Evolutionary conservation across 2,329 filamentous ascomycete genomes (phyloP).

Genomic region (Akanthomyces dipterigenus): DNA sequence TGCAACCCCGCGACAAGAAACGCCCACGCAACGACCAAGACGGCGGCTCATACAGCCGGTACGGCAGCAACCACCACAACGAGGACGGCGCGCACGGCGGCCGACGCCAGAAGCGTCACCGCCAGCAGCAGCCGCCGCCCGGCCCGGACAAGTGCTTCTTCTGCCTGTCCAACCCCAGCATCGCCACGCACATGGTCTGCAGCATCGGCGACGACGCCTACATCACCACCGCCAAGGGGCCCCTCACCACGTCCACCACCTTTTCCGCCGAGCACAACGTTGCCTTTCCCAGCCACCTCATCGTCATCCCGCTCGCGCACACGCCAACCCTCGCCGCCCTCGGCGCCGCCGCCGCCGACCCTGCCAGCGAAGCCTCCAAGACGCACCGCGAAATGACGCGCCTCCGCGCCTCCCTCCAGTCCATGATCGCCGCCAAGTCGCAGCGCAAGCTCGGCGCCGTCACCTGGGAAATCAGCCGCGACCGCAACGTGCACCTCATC

Average conservation of each 20-base stretch:
- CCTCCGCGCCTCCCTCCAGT: constrained; percentile 70
- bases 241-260: constrained; percentile 64
- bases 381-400: constrained; percentile 76
- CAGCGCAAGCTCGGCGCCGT: constrained; percentile 66
- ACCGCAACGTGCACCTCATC: constrained; percentile 76
- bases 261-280: constrained; percentile 64
- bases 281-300: constrained; percentile 73
- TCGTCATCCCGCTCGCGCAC: constrained; percentile 86
- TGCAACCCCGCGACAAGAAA: constrained; percentile 52
- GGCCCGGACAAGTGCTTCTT: constrained; percentile 86
- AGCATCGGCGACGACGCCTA: constrained; percentile 85
- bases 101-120: constrained; percentile 39
- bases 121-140: constrained; percentile 48
- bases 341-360: constrained; percentile 34
- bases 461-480: constrained; percentile 86
- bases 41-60: constrained; percentile 42
- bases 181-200: constrained; percentile 81
- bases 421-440: constrained; percentile 59
- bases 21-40: constrained; percentile 35
- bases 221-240: constrained; percentile 86
- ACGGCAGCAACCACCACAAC: constrained; percentile 39
- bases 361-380: constrained; percentile 44
- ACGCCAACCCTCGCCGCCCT: constrained; percentile 67
- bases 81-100: constrained; percentile 32
- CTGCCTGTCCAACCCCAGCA: constrained; percentile 79